A percentile compares a stretch with the other conserved stretches of the same genome.
Conservation (phyloP, 2,329 filamentous ascomycete species). For the Elsinoe arachidis region DNA sequence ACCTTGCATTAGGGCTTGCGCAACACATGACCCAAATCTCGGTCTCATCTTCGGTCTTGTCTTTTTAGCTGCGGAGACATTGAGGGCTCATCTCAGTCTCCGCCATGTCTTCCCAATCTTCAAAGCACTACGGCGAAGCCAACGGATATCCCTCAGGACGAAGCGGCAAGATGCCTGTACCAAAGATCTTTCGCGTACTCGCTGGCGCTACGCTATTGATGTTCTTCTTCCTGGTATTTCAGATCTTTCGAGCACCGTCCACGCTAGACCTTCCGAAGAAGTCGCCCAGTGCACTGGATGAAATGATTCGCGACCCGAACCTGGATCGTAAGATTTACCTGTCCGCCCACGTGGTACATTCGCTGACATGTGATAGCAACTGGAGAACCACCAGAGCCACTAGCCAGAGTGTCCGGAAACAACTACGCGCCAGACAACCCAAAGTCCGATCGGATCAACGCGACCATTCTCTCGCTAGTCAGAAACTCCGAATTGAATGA, state of each 20-base stretch:
- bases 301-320: conserved; percentile 73
- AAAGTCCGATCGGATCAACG: conserved; percentile 78
- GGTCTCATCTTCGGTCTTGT: not conserved
- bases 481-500: conserved; percentile 81
- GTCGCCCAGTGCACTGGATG: conserved; percentile 37
- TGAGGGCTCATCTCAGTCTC: not conserved
- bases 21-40: not conserved
- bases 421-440: conserved; percentile 69
- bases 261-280: conserved; percentile 28
- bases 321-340: conserved; percentile 62
- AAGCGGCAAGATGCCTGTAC: conserved; percentile 61
- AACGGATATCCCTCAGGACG: conserved; percentile 18
- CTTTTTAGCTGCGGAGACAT: not conserved
- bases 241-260: conserved; percentile 55
- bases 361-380: conserved; percentile 50
- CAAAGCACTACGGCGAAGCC: conserved; percentile 15
- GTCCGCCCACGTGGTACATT: conserved; percentile 15
- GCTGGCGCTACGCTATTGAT: conserved; percentile 62
- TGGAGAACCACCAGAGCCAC: conserved; percentile 68
- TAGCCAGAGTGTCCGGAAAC: conserved; percentile 60
- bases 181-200: conserved; percentile 73
- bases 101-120: not conserved
- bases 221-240: conserved; percentile 70
- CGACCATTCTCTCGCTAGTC: conserved; percentile 83
- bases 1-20: not conserved